Evolutionary conservation across 179 eudicot species (phyloP), one percentile per base, ranked within the genome.

Genomic region (Nepenthes alata): DNA sequence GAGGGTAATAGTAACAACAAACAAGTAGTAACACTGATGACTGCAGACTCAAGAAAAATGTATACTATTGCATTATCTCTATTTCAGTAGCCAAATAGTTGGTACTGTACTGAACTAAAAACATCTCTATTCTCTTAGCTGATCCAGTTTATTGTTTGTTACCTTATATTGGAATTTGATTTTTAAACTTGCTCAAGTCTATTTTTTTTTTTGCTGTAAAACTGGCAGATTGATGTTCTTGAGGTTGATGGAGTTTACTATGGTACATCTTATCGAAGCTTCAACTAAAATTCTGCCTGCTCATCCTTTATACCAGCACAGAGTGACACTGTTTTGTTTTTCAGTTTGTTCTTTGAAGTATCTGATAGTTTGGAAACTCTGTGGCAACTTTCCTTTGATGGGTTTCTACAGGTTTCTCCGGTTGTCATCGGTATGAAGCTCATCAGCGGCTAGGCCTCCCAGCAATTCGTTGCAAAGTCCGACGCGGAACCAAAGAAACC

Each of bases 401-500:
- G 8, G 1, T 53, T 25, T 34, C 4, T 54, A 56, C 68, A 93
- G 98, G 98, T 68, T 91, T 93, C 71, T 93, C 98, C 35, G 98
- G 98, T 62, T 93, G 96, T 77, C 98, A 93, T 77, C 72, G 96
- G 35, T 93, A 77, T 57, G 98, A 89, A 74, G 98, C 98, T 76
- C 98, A 93, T 69, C 95, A 93, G 72, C 81, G 67, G 51, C 79
- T 93, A 57, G 96, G 96, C 35, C 88, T 93, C 58, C 96, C 90
- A 47, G 83, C 96, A 35, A 93, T 93, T 62, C 95, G 96, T 49
- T 93, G 98, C 77, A 93, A 89, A 76, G 62, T 93, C 67, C 80
- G 98, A 14, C 85, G 87, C 35, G 98, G 95, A 54, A 89, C 98
- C 44, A 93, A 89, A 73, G 96, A 86, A 64, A 93, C 95, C 57